Base-by-base conservation (phyloP, 352 stramenopile species). In the Globisporangium cederbergense region DNA sequence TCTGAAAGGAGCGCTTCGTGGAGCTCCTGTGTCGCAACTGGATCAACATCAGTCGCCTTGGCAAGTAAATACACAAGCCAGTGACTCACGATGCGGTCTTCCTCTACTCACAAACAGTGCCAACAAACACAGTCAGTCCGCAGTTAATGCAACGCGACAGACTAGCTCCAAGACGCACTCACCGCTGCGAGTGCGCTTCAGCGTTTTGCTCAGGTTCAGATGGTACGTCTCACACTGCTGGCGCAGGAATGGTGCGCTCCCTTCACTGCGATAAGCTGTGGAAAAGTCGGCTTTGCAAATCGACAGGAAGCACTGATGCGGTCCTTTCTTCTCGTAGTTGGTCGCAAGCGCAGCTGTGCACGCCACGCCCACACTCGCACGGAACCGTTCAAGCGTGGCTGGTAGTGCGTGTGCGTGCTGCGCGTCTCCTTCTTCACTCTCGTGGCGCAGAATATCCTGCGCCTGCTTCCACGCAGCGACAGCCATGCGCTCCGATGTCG, bases 331-430 rank as follows among this genome's bases (percentile, higher is more conserved):
- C 18, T 74, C 70, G 46, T 88, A 83, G 34, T 76, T 86, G 2
- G 81, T 89, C 49, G 79, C 78, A 8, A 96, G 62, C 46, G 81
- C 81, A 46, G 84, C 88, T 1, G 86, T 90, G 65, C 86, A 95
- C 2, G 74, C 86, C 32, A 96, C 76, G 3, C 88, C 86, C 13
- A 93, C 45, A 13, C 73, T 72, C 6, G 55, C 30, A 2, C 62
- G 70, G 36, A 84, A 90, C 13, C 72, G 71, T 28, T 59, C 55
- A 34, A 87, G 60, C 28, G 70, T 70, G 38, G 32, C 65, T 8
- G 71, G 46, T 43, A 86, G 8, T 11, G 67, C 50, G 9, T 49
- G 56, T 4, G 73, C 68, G n/a, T 38, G 65, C 18, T 60, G 47
- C 14, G 36, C 42, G 14, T 72, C 65, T 18, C 71, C 64, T 53